Evolutionary conservation across 306 rosid species (phyloP).

Genomic region (Geum urbanum): DNA sequence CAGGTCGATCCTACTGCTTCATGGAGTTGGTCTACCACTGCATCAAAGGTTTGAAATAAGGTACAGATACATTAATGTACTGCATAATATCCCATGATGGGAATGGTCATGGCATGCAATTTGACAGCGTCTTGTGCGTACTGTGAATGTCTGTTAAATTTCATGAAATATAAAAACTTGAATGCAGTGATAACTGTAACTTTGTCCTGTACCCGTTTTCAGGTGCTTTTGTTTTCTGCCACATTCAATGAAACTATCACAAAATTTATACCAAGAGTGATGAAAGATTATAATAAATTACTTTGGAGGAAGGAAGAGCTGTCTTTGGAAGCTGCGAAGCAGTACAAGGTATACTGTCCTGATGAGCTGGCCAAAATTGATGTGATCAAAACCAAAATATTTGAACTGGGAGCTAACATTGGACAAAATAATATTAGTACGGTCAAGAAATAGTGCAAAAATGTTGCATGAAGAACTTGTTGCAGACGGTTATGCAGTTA

Average conservation of each 20-base stretch:
- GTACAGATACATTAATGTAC: not conserved
- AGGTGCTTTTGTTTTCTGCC: constrained; percentile 73
- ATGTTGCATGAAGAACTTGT: constrained; percentile 48
- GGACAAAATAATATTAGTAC: constrained; percentile 66
- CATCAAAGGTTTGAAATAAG: not conserved
- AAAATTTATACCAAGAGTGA: constrained; percentile 47
- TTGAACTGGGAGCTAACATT: constrained; percentile 61
- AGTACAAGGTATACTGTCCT: constrained; percentile 53
- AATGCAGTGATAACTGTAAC: not conserved
- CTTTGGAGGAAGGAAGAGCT: constrained; percentile 62
- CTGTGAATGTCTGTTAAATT: not conserved
- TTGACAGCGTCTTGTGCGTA: not conserved
- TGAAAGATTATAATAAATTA: constrained; percentile 50
- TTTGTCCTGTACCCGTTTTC: constrained; percentile 4
- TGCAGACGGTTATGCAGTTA: constrained; percentile 52
- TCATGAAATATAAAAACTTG: not conserved
- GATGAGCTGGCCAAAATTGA: constrained; percentile 48
- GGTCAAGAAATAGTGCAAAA: constrained; percentile 52
- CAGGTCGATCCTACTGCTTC: not conserved
- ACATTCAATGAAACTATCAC: constrained; percentile 59
- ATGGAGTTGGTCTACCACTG: not conserved
- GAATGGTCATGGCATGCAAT: constrained; percentile 1
- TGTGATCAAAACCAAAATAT: constrained; percentile 50
- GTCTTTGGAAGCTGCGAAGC: constrained; percentile 65
- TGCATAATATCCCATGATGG: not conserved